Base-by-base conservation (phyloP, 2,329 filamentous ascomycete genomes). In the Beauveria medogensis region DNA sequence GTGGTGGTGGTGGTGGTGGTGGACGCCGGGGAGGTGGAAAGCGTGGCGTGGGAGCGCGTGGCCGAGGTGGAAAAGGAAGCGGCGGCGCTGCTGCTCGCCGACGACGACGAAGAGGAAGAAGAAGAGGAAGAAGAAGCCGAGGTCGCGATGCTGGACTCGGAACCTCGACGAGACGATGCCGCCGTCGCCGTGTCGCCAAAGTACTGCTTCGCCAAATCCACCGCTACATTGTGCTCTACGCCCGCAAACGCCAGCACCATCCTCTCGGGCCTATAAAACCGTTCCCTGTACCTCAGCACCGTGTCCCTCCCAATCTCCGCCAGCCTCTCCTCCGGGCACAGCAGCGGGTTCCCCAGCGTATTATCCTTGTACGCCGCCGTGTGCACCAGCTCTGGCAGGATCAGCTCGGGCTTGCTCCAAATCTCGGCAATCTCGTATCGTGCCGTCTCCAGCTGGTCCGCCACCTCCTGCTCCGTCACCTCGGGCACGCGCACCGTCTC, bases 361-460 rank as follows among this genome's bases (percentile, higher is more conserved):
- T 99, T 97, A 71, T 94, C 90, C 78, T 92, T 94, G 77, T 91
- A 99, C 2, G 92, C 94, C 10, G 94, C 92, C 78, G 92, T 94
- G 74, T 99, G 94, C 43, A 97, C 88, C 67, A 99, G 77, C 76
- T 99, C 94, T 0, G 94, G 94, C 63, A 99, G 78, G 67, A 99
- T 97, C 60, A 99, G 83, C 70, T 97, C 93, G 0, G 94, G 92
- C 80, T 96, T 97, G 68, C 89, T 88, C 94, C 94, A 99, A 61
- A 99, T 97, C 78, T 97, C 94, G 26, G 86, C 86, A 72, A 99
- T 94, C 77, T 99, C 94, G 72, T 97, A 99, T 57, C 92, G 86
- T 9, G 93, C 94, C 7, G 93, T 97, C 71, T 90, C 86, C 24
- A 99, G 79, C 76, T 99, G 94, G 72, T 92, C 86, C 22, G 82